These are phyloP conservation scores for Picea engelmannii DNA, from an alignment of 83 land plant species.

Conservation along the genomic window DNA sequence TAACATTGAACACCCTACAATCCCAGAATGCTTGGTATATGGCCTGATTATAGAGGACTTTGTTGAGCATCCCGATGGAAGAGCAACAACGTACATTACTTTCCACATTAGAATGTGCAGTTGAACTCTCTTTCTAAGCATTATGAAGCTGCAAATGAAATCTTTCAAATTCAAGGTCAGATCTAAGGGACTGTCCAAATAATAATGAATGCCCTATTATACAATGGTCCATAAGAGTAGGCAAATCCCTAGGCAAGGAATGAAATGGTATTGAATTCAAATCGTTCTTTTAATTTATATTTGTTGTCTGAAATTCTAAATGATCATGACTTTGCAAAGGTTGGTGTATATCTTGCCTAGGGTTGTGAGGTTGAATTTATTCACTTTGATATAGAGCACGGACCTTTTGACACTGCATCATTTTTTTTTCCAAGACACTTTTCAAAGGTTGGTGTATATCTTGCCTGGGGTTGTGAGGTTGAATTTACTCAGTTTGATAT, in stretches of 20 bases:
- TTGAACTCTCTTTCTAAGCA: not conserved
- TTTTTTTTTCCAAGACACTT: too few relatives aligned
- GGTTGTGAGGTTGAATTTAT: too few relatives aligned
- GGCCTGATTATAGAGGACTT: not conserved
- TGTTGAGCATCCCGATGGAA: constrained; percentile 4
- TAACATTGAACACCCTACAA: too few relatives aligned
- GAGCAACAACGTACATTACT: not conserved
- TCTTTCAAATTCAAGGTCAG: not conserved
- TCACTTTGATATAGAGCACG: too few relatives aligned
- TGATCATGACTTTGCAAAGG: too few relatives aligned
- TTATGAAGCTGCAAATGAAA: not conserved
- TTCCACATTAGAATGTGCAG: not conserved
- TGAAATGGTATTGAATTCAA: not conserved
- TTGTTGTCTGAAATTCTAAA: too few relatives aligned
- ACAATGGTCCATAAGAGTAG: not conserved
- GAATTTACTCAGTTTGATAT: too few relatives aligned
- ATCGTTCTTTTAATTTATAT: not conserved
- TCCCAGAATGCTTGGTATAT: not conserved
- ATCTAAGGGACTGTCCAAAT: not conserved
- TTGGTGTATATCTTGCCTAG: too few relatives aligned
- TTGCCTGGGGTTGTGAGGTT: too few relatives aligned
- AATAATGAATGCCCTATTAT: not conserved
- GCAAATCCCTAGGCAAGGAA: not conserved
- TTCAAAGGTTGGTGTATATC: too few relatives aligned
- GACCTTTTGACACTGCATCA: too few relatives aligned